Percentiles rank a stretch among this genome's conserved stretches.
phyloP scores from a whole-genome alignment of 306 rosid species.

The Parietaria judaica region DNA sequence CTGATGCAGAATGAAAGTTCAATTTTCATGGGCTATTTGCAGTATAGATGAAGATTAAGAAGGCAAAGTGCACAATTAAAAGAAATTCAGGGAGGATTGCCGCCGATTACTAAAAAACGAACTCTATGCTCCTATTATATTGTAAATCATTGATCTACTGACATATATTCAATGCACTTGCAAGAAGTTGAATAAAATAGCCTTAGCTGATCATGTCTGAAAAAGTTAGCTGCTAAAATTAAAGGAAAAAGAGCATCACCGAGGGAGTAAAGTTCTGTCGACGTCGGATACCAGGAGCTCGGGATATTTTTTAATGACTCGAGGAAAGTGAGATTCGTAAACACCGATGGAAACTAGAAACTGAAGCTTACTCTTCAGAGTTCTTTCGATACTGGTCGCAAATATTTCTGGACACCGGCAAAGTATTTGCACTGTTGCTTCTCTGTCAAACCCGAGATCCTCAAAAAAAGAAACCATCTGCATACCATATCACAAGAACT shows the following conservation, averaged over 20 bases:
- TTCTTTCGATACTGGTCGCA: constrained; percentile 54
- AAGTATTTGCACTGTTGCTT: constrained; percentile 48
- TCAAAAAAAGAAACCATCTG: constrained; percentile 67
- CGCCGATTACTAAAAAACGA: too few relatives aligned
- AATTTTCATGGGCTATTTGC: too few relatives aligned
- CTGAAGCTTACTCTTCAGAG: constrained; percentile 56
- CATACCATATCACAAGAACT: constrained; percentile 14
- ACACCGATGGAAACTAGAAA: constrained; percentile 58
- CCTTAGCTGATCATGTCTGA: too few relatives aligned
- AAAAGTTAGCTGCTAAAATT: not conserved
- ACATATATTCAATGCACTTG: too few relatives aligned
- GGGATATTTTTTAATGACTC: constrained; percentile 74
- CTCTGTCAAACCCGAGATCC: constrained; percentile 57
- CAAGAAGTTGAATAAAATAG: too few relatives aligned
- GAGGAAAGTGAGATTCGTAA: constrained; percentile 41
- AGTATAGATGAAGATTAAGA: too few relatives aligned
- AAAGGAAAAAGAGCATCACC: constrained; percentile 35
- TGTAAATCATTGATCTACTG: too few relatives aligned
- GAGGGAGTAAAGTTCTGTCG: constrained; percentile 54
- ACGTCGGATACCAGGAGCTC: constrained; percentile 68
- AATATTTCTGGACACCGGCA: constrained; percentile 80
- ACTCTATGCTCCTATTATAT: too few relatives aligned
- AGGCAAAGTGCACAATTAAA: too few relatives aligned
- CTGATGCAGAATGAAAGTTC: too few relatives aligned
- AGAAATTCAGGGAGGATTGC: too few relatives aligned